Evolutionary conservation across 768 basidiomycete genomes (phyloP), one percentile per base, ranked within the genome.

Genomic region (Sporobolomyces roseus): DNA sequence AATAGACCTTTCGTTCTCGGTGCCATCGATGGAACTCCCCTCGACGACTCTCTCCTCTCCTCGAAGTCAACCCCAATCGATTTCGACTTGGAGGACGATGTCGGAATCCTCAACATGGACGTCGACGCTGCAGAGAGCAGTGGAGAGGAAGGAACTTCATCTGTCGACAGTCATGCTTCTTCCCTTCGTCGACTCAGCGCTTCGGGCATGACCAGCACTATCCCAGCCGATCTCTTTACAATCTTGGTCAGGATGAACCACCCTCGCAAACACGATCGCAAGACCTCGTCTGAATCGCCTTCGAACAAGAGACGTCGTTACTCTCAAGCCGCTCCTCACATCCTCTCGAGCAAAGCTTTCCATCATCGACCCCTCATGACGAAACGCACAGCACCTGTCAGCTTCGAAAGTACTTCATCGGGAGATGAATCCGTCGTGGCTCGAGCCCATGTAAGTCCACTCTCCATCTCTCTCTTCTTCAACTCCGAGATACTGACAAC

Each of bases 181-280:
- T 65, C 68, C 7, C 45, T 69, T 10, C 23, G 8, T 2, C 56
- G 35, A 6, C 38, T 67, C 7, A 46, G 14, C 30, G 43, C 33
- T 12, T 67, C 66, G 2, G 71, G 71, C n/a, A 72, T 72, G 71
- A 65, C 71, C 5, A 27, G 33, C 6, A 49, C 55, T 1, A 35
- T 46, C 21, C 55, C 67, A 5, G 53, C 67, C 48, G 71, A 72
- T 54, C 46, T 63, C n/a, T 72, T 72, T 60, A 72, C 64, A 19
- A 45, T 72, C 29, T 19, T 48, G 25, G 66, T 72, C 45, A 10
- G 48, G 30, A 59, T 63, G 6, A 52, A 46, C 10, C 60, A 70
- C 29, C 49, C 46, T 10, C 4, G 3, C n/a, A n/a, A n/a, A 41
- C 9, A 41, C 17, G 38, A 41, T 17, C 8, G 53, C 59, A 46